Percentiles rank a stretch among this genome's conserved stretches.
These are phyloP conservation scores for Malassezia caprae DNA, from an alignment of 1,284 basidiomycete genomes.

Conservation along the genomic window DNA sequence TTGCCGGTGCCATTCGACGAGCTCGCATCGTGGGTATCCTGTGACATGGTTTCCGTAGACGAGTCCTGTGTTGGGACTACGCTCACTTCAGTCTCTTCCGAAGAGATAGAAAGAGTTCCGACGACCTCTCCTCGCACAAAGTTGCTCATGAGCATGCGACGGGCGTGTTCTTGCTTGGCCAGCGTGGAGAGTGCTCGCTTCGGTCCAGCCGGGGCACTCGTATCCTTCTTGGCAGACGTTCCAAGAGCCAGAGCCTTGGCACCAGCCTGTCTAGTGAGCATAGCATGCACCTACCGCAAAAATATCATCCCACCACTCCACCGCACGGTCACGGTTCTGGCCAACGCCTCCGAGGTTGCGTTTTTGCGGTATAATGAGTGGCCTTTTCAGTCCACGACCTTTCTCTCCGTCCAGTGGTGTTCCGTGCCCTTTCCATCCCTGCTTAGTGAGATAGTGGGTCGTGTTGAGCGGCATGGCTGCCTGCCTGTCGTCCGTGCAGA, in stretches of 20 bases:
- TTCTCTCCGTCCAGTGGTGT: constrained; percentile 35
- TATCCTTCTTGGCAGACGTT: background rate
- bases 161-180: constrained; percentile 40
- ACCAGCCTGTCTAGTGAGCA: constrained; percentile 18
- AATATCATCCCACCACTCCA: constrained; percentile 48
- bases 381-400: constrained; percentile 44
- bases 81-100: constrained; percentile 6
- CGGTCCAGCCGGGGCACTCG: constrained; percentile 15
- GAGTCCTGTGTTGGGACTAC: background rate
- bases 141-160: constrained; percentile 38
- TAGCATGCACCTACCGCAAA: constrained; percentile 26
- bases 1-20: background rate
- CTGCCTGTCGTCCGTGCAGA: background rate
- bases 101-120: background rate
- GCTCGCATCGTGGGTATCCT: background rate
- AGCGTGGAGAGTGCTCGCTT: constrained; percentile 29
- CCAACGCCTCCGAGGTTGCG: constrained; percentile 40
- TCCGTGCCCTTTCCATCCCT: constrained; percentile 44
- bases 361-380: constrained; percentile 40
- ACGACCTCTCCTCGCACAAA: constrained; percentile 38
- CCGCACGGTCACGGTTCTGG: constrained; percentile 42
- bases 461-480: constrained; percentile 40
- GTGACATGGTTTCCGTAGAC: background rate
- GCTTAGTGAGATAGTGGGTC: constrained; percentile 27
- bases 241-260: constrained; percentile 34